Conservation (phyloP, 1,284 basidiomycete species). For the Fomes fomentarius region DNA sequence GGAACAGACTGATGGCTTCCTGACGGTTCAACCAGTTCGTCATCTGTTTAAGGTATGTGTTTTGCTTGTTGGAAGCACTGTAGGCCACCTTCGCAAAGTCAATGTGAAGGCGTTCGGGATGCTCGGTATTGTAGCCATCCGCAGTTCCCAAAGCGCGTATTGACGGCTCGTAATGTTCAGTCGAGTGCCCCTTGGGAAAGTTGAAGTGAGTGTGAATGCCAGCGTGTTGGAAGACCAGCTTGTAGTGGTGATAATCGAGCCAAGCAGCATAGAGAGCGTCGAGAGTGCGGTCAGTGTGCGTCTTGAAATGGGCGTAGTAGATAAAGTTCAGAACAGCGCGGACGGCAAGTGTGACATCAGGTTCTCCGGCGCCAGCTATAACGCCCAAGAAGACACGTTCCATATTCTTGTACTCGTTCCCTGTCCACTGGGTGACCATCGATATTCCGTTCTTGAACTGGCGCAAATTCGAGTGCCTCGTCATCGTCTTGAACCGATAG, state of each 20-base stretch:
- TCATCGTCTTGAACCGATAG: slow-evolving; percentile 24
- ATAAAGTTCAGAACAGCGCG: slow-evolving; percentile 23
- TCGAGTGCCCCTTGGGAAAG: slow-evolving; percentile 34
- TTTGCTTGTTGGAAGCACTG: slow-evolving; percentile 25
- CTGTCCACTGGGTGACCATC: slow-evolving; percentile 30
- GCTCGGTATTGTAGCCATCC: slow-evolving; percentile 29
- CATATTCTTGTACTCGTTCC: slow-evolving; percentile 32
- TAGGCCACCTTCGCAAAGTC: slow-evolving; percentile 22
- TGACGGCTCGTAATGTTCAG: slow-evolving; percentile 20
- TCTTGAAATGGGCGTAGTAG: slow-evolving; percentile 22
- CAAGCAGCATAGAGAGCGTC: slow-evolving; percentile 10
- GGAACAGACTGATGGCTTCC: slow-evolving; percentile 8
- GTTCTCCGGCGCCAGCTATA: slow-evolving; percentile 15
- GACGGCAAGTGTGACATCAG: neutral
- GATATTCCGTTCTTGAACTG: slow-evolving; percentile 32
- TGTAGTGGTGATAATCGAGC: slow-evolving; percentile 25
- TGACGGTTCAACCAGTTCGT: slow-evolving; percentile 18
- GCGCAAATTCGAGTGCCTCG: slow-evolving; percentile 19
- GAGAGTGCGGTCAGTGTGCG: slow-evolving; percentile 22
- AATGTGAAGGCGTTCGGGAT: slow-evolving; percentile 24
- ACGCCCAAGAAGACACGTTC: slow-evolving; percentile 29
- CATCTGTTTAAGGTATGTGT: slow-evolving; percentile 28
- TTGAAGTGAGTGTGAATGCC: slow-evolving; percentile 27
- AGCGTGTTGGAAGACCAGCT: slow-evolving; percentile 26
- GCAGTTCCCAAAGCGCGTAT: slow-evolving; percentile 25